phyloP scores from a whole-genome alignment of 2,329 filamentous ascomycete species.

The Trichophyton mentagrophytes region DNA sequence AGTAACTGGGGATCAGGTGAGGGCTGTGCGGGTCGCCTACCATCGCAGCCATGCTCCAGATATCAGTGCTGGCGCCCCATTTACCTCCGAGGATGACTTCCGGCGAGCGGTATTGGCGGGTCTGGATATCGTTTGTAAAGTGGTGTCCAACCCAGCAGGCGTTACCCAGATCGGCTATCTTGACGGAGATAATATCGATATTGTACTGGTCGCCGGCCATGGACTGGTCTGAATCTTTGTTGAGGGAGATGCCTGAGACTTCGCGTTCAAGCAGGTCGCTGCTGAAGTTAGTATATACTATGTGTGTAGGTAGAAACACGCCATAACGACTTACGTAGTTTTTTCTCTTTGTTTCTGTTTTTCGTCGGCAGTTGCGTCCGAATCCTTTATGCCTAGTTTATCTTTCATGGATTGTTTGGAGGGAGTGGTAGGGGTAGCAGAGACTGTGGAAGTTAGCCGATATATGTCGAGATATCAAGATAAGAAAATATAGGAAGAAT shows the following conservation, averaged over 20 bases:
- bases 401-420: constrained; percentile 46
- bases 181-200: constrained; percentile 82
- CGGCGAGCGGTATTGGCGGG: constrained; percentile 88
- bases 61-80: constrained; percentile 98
- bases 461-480: too few species aligned
- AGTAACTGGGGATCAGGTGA: background rate
- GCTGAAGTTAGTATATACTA: background rate
- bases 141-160: constrained; percentile 98
- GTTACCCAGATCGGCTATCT: constrained; percentile 96
- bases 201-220: constrained; percentile 42
- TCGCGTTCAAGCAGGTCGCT: constrained; percentile 85
- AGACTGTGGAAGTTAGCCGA: constrained; percentile 19
- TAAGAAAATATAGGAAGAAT: constrained; percentile 12
- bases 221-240: constrained; percentile 59
- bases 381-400: constrained; percentile 41
- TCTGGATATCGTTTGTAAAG: constrained; percentile 99
- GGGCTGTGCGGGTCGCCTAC: constrained; percentile 37
- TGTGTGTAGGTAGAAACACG: too few species aligned
- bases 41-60: constrained; percentile 99
- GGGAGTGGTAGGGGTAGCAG: constrained; percentile 41
- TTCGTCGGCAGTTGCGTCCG: constrained; percentile 43
- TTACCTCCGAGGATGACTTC: constrained; percentile 94
- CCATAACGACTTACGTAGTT: constrained; percentile 59
- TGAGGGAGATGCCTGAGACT: constrained; percentile 86
- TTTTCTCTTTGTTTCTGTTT: constrained; percentile 77